Evolutionary conservation across 2,329 filamentous ascomycete species (phyloP).

Genomic region (Neofusicoccum umdonicola): DNA sequence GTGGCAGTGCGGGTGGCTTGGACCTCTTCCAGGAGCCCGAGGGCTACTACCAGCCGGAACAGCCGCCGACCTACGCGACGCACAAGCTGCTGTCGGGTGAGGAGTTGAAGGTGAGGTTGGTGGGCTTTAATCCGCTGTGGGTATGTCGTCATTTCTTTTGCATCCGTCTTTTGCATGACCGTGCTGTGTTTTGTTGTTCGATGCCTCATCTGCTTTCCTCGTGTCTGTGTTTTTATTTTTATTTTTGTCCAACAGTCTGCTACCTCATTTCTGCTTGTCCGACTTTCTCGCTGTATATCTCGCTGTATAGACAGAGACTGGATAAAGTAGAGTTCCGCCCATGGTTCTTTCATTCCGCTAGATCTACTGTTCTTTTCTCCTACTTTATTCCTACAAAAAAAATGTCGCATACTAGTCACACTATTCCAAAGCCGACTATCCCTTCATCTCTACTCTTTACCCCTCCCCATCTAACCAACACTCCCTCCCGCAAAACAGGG

Average conservation of each 20-base stretch:
- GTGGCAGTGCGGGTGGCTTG: slow-evolving; percentile 28
- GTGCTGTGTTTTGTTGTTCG: not conserved
- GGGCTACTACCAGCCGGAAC: slow-evolving; percentile 75
- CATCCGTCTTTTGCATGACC: not conserved
- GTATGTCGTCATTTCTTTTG: slow-evolving; percentile 41
- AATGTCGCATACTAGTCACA: too few species aligned
- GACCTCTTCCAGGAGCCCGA: slow-evolving; percentile 77
- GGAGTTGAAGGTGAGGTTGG: slow-evolving; percentile 68
- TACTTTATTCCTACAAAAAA: too few species aligned
- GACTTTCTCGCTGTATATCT: too few species aligned
- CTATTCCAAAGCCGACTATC: not conserved
- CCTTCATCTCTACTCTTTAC: not conserved
- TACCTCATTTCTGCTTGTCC: too few species aligned
- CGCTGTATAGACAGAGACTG: too few species aligned
- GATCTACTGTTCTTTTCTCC: too few species aligned
- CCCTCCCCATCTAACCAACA: not conserved
- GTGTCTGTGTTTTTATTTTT: not conserved
- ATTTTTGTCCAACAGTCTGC: too few species aligned
- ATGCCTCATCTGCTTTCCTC: not conserved
- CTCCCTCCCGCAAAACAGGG: slow-evolving; percentile 48
- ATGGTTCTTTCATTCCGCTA: too few species aligned
- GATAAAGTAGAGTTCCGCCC: too few species aligned
- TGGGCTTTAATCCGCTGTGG: slow-evolving; percentile 85
- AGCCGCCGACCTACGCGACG: slow-evolving; percentile 68
- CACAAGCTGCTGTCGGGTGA: slow-evolving; percentile 68